Base-by-base conservation (phyloP, 2,329 filamentous ascomycete genomes). In the Dendryphion nanum region DNA sequence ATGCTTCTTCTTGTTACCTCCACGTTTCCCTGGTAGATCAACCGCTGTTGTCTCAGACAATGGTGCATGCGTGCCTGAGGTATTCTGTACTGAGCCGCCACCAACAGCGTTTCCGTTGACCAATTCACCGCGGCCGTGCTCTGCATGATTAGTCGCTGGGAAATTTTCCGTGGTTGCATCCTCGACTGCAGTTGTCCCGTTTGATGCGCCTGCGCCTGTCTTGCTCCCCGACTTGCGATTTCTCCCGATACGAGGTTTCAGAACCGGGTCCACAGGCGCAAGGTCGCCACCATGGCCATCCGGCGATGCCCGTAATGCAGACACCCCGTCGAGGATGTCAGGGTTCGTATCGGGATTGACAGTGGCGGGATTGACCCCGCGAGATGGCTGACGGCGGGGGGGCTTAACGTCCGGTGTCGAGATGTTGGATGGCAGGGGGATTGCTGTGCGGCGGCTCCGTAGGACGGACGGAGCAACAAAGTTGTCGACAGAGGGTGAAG, bases 241-340 rank as follows among this genome's bases (percentile, higher is more conserved):
- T 14, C 29, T 44, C 21, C 18, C 35, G 30, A 26, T 21, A 14
- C 33, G 33, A 34, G 40, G 38, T 41, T 42, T 45, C 45, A 35
- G 30, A 10, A 16, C 35, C n/a, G 39, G 23, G 20, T 18, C 31
- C 33, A 19, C 18, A 30, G n/a, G 30, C 18, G 23, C 20, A 17
- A 28, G 14, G 28, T 57, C 53, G 32, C 56, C 64, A 42, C 60
- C 59, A 31, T 55, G 63, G 41, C 59, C 59, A 42, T 73, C 69
- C 13, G 70, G 70, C 34, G 70, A 73, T 26, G 70, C 68, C 29
- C 68, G 59, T 28, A 66, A 48, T 10, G 70, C 68, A 41, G 61
- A 55, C 4, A 65, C 57, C 4, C 66, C 68, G 43, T 73, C 69
- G 7, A 72, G 38, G 14, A 73, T 54, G 13, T 72, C 66, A 23